phyloP scores from a whole-genome alignment of 1,139 yeast species.

The Sugiyamaella xylanicola region DNA sequence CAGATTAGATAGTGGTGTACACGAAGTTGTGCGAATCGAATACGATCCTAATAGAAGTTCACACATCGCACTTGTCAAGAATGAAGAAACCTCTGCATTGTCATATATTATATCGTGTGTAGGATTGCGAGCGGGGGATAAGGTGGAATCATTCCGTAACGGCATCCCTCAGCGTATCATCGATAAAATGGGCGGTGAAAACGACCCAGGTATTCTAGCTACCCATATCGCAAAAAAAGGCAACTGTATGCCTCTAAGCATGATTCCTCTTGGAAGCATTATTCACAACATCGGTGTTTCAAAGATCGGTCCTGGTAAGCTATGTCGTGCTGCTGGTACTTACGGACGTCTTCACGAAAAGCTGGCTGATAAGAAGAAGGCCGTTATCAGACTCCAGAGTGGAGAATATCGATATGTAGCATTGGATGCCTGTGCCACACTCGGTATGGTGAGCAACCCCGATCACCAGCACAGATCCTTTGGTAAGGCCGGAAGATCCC shows the following conservation, averaged over 20 bases:
- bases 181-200: slow-evolving; percentile 76
- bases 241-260: slow-evolving; percentile 85
- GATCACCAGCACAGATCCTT: slow-evolving; percentile 87
- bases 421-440: slow-evolving; percentile 86
- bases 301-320: slow-evolving; percentile 79
- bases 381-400: slow-evolving; percentile 77
- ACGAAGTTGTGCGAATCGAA: slow-evolving; percentile 83
- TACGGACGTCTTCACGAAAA: slow-evolving; percentile 88
- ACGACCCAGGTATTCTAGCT: slow-evolving; percentile 89
- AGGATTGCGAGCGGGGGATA: slow-evolving; percentile 91
- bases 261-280: slow-evolving; percentile 93
- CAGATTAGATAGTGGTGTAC: slow-evolving; percentile 69
- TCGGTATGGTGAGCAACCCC: slow-evolving; percentile 92
- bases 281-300: slow-evolving; percentile 85
- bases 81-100: slow-evolving; percentile 60
- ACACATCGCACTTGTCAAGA: slow-evolving; percentile 84
- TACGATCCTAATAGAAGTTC: slow-evolving; percentile 95
- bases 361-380: slow-evolving; percentile 67
- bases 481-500: slow-evolving; percentile 97
- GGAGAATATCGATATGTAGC: slow-evolving; percentile 94
- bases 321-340: slow-evolving; percentile 93
- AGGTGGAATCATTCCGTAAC: slow-evolving; percentile 80
- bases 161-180: slow-evolving; percentile 83
- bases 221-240: slow-evolving; percentile 91
- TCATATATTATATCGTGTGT: slow-evolving; percentile 89